These are phyloP conservation scores for Psilocybe azurescens DNA, from an alignment of 768 basidiomycete species.

Conservation along the genomic window DNA sequence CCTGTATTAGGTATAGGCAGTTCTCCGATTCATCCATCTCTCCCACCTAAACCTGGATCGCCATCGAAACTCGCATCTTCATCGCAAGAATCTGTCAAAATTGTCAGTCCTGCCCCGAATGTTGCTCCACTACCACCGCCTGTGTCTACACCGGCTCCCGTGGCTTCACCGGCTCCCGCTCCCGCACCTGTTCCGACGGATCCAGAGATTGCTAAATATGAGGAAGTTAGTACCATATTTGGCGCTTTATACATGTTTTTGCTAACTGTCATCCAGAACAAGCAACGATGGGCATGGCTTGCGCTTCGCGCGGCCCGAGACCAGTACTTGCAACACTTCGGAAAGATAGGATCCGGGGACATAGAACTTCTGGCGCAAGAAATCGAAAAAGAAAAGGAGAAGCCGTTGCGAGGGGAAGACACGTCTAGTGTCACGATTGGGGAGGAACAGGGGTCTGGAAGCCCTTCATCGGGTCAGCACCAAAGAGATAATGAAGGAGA, in stretches of 20 bases:
- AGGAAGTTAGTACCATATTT: constrained; percentile 56
- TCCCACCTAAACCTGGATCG: constrained; percentile 72
- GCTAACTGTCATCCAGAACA: constrained; percentile 53
- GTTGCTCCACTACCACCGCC: constrained; percentile 32
- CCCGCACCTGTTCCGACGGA: constrained; percentile 32
- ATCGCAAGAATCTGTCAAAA: constrained; percentile 27
- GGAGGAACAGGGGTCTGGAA: constrained; percentile 41
- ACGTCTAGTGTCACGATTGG: constrained; percentile 28
- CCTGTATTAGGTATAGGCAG: constrained; percentile 33
- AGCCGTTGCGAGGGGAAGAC: constrained; percentile 43
- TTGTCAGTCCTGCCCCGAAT: constrained; percentile 26
- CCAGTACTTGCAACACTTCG: constrained; percentile 74
- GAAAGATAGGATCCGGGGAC: constrained; percentile 84
- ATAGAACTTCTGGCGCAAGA: constrained; percentile 56
- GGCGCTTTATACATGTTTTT: background rate
- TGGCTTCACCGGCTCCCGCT: constrained; percentile 24
- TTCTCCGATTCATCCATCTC: constrained; percentile 67
- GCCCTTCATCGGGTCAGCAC: constrained; percentile 26
- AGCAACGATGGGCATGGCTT: constrained; percentile 81
- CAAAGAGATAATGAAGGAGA: constrained; percentile 46
- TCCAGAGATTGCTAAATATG: constrained; percentile 54
- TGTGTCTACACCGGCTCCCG: constrained; percentile 29
- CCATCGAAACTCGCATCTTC: constrained; percentile 35
- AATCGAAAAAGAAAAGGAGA: constrained; percentile 54
- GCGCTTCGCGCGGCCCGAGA: constrained; percentile 80